Evolutionary conservation across 228 moss, liverwort and hornwort genomes (phyloP), one percentile per base, ranked within the genome.

Genomic region (Sphagnum fallax): DNA sequence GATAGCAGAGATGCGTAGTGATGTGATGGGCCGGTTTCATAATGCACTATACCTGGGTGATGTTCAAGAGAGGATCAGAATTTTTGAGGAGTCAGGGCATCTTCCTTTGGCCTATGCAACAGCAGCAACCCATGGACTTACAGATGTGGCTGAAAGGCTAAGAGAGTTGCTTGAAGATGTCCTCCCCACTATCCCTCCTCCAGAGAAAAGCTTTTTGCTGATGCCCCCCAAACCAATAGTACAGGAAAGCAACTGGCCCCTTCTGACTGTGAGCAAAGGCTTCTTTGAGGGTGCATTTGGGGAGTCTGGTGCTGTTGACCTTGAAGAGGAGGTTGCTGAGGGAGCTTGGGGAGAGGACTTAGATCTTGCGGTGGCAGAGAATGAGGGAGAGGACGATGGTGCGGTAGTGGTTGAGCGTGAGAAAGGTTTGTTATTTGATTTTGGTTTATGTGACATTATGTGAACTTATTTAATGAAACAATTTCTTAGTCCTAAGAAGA

Each of bases 11-110:
- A 97, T 97, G 89, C 84, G 96, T 13, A 87, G 89, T 63, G 96
- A 93, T 72, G 79, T 93, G 32, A 97, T 93, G 96, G 91, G 96
- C 13, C 89, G 89, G n/a, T 97, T 93, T 55, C 93, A 97, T 75
- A 93, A 97, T 83, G 96, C 93, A 52, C 91, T 97, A 9, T 97
- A 91, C 61, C 81, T 93, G 68, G 93, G 93, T 58, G 93, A 93
- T 75, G 72, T 97, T 6, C 75, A 88, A 80, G 93, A 97, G 77
- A 84, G 96, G 75, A 88, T 93, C 60, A 85, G 73, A 60, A 97
- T 97, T 69, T 66, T 97, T 78, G 91, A 93, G 74, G 93, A 97
- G 58, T 87, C 96, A 11, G 89, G 91, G 55, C 96, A 97, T 74
- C 67, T 90, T 64, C 89, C 91, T 50, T 71, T 97, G 69, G 96